Base-by-base conservation (phyloP, 192 early-diverging fungal genomes). In the Entomortierella beljakovae region DNA sequence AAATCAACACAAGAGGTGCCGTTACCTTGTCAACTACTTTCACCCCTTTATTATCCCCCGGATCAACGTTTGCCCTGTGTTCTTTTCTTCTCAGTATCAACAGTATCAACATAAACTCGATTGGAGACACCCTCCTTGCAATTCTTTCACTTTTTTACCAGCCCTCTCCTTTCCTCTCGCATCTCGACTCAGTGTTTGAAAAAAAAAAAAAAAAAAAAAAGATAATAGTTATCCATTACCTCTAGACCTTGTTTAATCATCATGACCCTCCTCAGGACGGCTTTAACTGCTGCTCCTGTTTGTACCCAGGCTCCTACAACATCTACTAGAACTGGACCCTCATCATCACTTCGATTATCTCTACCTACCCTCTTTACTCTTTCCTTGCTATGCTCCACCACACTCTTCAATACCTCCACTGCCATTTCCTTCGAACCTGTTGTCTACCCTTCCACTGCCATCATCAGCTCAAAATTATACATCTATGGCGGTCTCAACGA, bases 401-500 rank as follows among this genome's bases (percentile, higher is more conserved):
- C 49, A 51, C 38, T 49, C 46, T 9, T 53, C 13, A 29, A 25
- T 22, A 33, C 52, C 18, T 25, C 49, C 31, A 4, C 13, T 13
- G 51, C 58, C 13, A 20, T 20, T 2, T 5, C 64, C 1, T 77
- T 57, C 15, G 59, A 68, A 23, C 66, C 66, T 5, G 55, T 77
- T 34, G 18, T 46, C 23, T 77, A 63, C 48, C 29, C 74, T 7
- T 38, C 74, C 1, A 60, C 74, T n/a, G 60, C 74, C 42, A n/a
- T 77, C 0, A 42, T 77, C 10, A 66, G 61, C 6, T 49, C 42
- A 11, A 20, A 54, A 4, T 66, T 77, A 42, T 77, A 57, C 46
- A 10, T 77, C 53, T 68, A 63, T 34, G 74, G 74, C 15, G 74
- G 74, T 13, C 56, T 62, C 42, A 68, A 53, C 26, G 40, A 61